Base-by-base conservation (phyloP, 225 moss, liverwort and hornwort species). In the Physcomitrellopsis africana region DNA sequence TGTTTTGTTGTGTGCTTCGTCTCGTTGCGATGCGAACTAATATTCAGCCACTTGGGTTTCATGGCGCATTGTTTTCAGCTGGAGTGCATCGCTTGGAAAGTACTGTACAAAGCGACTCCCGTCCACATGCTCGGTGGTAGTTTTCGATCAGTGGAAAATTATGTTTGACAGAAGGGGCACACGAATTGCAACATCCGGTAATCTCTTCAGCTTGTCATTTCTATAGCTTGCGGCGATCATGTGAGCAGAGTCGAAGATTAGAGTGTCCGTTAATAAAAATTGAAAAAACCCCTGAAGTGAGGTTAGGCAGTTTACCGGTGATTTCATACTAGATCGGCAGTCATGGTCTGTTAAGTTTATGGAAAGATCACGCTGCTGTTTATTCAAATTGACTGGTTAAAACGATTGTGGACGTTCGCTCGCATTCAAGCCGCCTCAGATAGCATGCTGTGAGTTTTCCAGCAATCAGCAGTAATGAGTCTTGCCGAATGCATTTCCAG, bases 81-180 rank as follows among this genome's bases (percentile, higher is more conserved):
- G 87, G 87, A 82, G 87, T 74, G 63, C 83, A 68, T 85, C 82
- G 22, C 82, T 85, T 58, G 88, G 88, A 47, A 88, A 79, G 75
- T 83, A 85, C 17, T 88, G 82, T 67, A 16, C 81, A 43, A 80
- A 80, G 73, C 85, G 85, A 46, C 85, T 85, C 27, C 80, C 88
- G 3, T 72, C 78, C 48, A 83, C 85, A 41, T 88, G 88, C 46
- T 77, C 85, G 9, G 77, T 88, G 56, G 76, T 88, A 46, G 81
- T 88, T 76, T 78, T 88, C 41, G 83, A 88, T 75, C 88, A 88
- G 29, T 85, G 85, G 78, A 88, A 78, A 57, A 83, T 88, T 12
- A 85, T 79, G 69, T 85, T 85, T 22, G 88, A 88, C 66, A 83
- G 54, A 71, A 88, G 79, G 58, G 88, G 88, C 41, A 69, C 72